Conservation (phyloP, 805 yeast genomes). For the Hanseniaspora lachancei region DNA sequence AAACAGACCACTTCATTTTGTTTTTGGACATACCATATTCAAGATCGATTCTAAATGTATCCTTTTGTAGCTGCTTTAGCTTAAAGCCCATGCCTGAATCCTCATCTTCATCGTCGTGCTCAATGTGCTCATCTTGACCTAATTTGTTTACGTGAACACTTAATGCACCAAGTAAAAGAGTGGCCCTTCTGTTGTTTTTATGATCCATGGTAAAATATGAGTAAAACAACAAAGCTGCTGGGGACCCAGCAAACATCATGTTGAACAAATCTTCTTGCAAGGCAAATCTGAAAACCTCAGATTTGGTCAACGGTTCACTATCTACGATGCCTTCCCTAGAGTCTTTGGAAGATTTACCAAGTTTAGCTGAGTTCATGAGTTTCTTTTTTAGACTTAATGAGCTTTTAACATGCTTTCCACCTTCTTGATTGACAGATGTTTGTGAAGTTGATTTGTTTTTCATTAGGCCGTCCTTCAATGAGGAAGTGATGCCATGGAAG, state of each 20-base stretch:
- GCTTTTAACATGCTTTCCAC: background rate
- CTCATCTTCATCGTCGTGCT: constrained; percentile 27
- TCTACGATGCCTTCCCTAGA: background rate
- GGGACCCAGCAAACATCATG: constrained; percentile 51
- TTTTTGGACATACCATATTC: constrained; percentile 84
- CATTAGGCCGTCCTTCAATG: constrained; percentile 14
- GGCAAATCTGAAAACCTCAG: constrained; percentile 4
- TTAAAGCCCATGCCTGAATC: background rate
- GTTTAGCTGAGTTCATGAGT: background rate
- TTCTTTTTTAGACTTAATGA: background rate
- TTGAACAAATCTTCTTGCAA: constrained; percentile 30
- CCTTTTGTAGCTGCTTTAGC: constrained; percentile 2
- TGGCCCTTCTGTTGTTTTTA: constrained; percentile 63
- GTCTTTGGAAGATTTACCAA: background rate
- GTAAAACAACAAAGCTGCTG: constrained; percentile 63
- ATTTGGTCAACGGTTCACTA: background rate
- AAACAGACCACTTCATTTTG: constrained; percentile 66
- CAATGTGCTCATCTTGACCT: constrained; percentile 33
- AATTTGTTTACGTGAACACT: constrained; percentile 43
- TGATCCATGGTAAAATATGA: constrained; percentile 68
- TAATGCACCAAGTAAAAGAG: constrained; percentile 61
- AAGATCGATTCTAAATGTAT: constrained; percentile 51
- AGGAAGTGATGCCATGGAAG: constrained; percentile 25
- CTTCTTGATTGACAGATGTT: background rate
- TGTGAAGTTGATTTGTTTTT: background rate